Conservation (phyloP, 495 filamentous ascomycete species). For the Bacidia rubella region DNA sequence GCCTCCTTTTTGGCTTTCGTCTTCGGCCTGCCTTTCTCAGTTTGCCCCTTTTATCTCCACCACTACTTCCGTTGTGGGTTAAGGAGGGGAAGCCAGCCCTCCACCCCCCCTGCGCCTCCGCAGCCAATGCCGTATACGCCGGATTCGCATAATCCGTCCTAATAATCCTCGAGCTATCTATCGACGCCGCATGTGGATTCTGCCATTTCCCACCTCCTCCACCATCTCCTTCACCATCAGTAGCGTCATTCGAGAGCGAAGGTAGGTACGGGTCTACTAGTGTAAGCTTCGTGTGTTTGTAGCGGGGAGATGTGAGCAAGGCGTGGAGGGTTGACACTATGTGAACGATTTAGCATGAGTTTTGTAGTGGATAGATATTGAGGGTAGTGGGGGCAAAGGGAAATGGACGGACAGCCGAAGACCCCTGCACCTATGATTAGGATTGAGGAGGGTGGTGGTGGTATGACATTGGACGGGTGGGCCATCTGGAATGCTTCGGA, state of each 20-base stretch:
- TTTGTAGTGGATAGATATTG: no score
- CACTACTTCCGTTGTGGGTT: conserved; percentile 36
- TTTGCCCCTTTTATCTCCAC: neutral
- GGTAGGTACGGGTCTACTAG: conserved; percentile 48
- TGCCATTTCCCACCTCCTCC: neutral
- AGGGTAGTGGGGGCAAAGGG: neutral
- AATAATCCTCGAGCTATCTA: conserved; percentile 68
- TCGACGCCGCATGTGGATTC: conserved; percentile 53
- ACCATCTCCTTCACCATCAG: neutral
- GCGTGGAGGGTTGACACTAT: conserved; percentile 50
- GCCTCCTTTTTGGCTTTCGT: neutral
- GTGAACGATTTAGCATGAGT: conserved; percentile 4
- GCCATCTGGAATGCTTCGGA: neutral
- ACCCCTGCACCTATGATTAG: conserved; percentile 67
- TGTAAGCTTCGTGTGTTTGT: conserved; percentile 44
- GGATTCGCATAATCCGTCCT: conserved; percentile 68
- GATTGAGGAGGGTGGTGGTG: conserved; percentile 30
- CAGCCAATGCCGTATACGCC: conserved; percentile 56
- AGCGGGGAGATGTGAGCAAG: conserved; percentile 40
- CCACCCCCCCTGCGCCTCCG: conserved; percentile 57
- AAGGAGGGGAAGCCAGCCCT: conserved; percentile 27
- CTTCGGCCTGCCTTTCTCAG: neutral
- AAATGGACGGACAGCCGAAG: conserved; percentile 48
- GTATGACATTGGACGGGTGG: neutral
- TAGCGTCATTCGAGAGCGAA: conserved; percentile 38